Conservation (phyloP, 352 stramenopile species). For the Nothophytophthora sp. region DNA sequence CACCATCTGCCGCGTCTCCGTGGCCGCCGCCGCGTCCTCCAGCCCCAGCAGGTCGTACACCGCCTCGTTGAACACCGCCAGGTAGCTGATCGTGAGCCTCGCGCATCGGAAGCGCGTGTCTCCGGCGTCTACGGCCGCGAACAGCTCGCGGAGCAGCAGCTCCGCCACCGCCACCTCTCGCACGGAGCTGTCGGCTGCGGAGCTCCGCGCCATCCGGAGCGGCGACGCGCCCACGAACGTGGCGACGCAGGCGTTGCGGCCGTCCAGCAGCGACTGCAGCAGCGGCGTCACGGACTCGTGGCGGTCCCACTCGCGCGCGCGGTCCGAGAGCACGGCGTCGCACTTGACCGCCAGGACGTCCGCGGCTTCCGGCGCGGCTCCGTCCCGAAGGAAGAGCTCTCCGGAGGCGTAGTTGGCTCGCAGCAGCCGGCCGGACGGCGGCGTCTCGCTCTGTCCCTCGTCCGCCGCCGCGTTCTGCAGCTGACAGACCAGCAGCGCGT, state of each 20-base stretch:
- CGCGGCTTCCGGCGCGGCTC: neutral
- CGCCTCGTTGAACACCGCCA: slow-evolving; percentile 96
- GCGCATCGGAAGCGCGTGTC: slow-evolving; percentile 42
- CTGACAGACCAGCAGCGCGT: slow-evolving; percentile 68
- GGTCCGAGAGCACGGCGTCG: slow-evolving; percentile 67
- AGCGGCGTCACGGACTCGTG: slow-evolving; percentile 61
- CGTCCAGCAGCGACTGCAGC: slow-evolving; percentile 68
- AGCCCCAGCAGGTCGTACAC: slow-evolving; percentile 94
- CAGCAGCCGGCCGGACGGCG: too few species aligned
- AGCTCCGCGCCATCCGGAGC: slow-evolving; percentile 15
- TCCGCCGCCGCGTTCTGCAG: slow-evolving; percentile 39
- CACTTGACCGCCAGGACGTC: slow-evolving; percentile 46
- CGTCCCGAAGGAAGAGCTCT: slow-evolving; percentile 46
- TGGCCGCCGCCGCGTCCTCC: slow-evolving; percentile 7
- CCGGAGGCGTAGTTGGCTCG: slow-evolving; percentile 59
- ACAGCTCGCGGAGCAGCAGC: slow-evolving; percentile 54
- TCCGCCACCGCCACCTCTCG: slow-evolving; percentile 34
- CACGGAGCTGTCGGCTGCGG: neutral
- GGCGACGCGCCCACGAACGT: slow-evolving; percentile 49
- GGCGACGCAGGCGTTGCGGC: slow-evolving; percentile 65
- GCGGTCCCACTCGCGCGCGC: slow-evolving; percentile 54
- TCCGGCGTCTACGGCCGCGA: slow-evolving; percentile 36
- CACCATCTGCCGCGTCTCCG: slow-evolving; percentile 31
- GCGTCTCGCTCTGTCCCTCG: neutral
- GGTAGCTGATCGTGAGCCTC: slow-evolving; percentile 69